These are phyloP conservation scores for Verticillium nubilum DNA, from an alignment of 2,329 filamentous ascomycete genomes.

Conservation along the genomic window DNA sequence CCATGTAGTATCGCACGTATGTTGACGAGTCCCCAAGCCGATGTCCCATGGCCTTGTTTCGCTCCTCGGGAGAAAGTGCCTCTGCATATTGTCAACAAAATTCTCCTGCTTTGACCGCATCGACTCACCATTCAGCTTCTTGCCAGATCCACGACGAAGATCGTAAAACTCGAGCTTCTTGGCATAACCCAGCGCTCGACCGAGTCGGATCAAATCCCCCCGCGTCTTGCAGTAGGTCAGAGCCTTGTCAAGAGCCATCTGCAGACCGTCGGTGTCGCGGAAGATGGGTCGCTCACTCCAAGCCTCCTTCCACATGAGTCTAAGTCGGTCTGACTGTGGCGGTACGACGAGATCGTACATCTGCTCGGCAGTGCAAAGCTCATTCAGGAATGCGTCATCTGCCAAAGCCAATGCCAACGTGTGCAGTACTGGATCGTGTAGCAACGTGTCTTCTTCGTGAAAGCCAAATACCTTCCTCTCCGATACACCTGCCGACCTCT, in stretches of 20 bases:
- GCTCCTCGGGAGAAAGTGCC: too few relatives aligned
- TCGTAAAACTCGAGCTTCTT: too few relatives aligned
- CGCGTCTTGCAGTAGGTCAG: constrained; percentile 32
- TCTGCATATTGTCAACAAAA: constrained; percentile 3
- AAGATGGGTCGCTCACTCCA: constrained; percentile 16
- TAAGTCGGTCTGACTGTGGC: constrained; percentile 10
- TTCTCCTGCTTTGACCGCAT: background rate
- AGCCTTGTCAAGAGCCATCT: constrained; percentile 14
- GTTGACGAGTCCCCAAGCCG: too few relatives aligned
- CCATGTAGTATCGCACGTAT: too few relatives aligned
- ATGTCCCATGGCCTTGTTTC: too few relatives aligned
- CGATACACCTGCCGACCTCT: constrained; percentile 15
- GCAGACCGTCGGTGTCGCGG: constrained; percentile 12
- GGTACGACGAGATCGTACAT: constrained; percentile 18
- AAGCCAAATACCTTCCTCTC: constrained; percentile 19
- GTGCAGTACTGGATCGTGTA: constrained; percentile 13
- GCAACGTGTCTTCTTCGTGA: constrained; percentile 14
- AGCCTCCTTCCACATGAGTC: constrained; percentile 14
- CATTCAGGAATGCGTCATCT: constrained; percentile 17
- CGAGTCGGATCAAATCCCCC: constrained; percentile 26
- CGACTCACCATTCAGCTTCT: constrained; percentile 18
- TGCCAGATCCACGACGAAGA: constrained; percentile 15
- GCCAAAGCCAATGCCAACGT: constrained; percentile 17
- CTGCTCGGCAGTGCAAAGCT: constrained; percentile 13
- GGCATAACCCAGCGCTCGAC: constrained; percentile 16